A percentile compares a stretch with the other conserved stretches of the same genome.
These are phyloP conservation scores for Neodidymelliopsis sp. DNA, from an alignment of 2,329 filamentous ascomycete genomes.

Conservation along the genomic window DNA sequence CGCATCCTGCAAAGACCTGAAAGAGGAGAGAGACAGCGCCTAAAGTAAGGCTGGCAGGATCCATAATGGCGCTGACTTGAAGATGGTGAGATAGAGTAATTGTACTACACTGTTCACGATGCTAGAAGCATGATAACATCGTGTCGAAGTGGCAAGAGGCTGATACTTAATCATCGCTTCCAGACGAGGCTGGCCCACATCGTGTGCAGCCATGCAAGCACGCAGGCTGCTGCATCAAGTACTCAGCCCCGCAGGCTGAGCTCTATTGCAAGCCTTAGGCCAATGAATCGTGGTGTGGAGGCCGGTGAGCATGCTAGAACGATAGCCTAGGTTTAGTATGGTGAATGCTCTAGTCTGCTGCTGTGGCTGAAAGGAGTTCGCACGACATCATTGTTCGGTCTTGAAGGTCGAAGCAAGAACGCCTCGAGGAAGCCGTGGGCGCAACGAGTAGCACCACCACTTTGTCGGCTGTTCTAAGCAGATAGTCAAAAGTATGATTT, in stretches of 20 bases:
- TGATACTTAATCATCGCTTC: slow-evolving; percentile 24
- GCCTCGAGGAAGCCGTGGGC: slow-evolving; percentile 9
- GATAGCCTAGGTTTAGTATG: not conserved
- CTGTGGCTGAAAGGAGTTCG: not conserved
- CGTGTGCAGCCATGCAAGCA: slow-evolving; percentile 19
- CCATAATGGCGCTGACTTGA: not conserved
- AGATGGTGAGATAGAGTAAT: not conserved
- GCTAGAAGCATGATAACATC: too few species aligned
- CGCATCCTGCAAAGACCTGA: slow-evolving; percentile 48
- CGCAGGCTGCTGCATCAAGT: slow-evolving; percentile 23
- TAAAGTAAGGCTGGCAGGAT: slow-evolving; percentile 36
- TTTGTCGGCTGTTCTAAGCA: too few species aligned
- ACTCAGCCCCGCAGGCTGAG: slow-evolving; percentile 40
- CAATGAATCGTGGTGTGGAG: slow-evolving; percentile 19
- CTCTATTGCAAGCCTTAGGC: slow-evolving; percentile 29
- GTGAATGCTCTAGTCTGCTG: not conserved
- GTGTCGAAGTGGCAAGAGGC: too few species aligned
- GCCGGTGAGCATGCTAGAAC: slow-evolving; percentile 7
- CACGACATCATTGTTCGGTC: not conserved
- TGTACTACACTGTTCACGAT: too few species aligned
- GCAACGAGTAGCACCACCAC: not conserved
- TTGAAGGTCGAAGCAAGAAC: not conserved
- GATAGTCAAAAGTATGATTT: too few species aligned
- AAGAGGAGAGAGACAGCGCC: slow-evolving; percentile 45
- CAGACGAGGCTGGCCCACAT: slow-evolving; percentile 22